phyloP scores from a whole-genome alignment of 2,329 filamentous ascomycete genomes.

The Scortechinia acanthostroma region DNA sequence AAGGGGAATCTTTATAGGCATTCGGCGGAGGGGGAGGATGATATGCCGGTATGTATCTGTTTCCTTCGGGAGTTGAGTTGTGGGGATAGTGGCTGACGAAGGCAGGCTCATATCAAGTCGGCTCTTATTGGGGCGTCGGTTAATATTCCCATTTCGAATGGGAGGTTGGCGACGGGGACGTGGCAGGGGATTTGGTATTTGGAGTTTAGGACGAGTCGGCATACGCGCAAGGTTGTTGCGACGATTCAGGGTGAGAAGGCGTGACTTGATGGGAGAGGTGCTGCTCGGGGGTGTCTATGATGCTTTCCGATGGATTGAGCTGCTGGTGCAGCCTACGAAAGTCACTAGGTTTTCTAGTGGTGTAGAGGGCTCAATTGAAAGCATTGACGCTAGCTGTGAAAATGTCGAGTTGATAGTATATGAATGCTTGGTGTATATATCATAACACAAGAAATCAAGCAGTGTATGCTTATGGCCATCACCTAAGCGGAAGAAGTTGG shows the following conservation, averaged over 20 bases:
- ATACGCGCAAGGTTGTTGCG: slow-evolving; percentile 76
- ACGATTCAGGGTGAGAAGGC: slow-evolving; percentile 85
- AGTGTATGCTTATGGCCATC: too few relatives aligned
- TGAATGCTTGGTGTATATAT: too few relatives aligned
- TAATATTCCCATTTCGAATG: slow-evolving; percentile 83
- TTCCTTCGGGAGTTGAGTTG: background rate
- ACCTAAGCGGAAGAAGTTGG: too few relatives aligned
- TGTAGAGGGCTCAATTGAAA: too few relatives aligned
- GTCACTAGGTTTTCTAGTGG: too few relatives aligned
- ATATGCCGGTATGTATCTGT: slow-evolving; percentile 76
- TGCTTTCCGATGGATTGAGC: too few relatives aligned
- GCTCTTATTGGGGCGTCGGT: slow-evolving; percentile 83
- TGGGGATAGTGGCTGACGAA: background rate
- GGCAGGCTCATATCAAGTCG: slow-evolving; percentile 88
- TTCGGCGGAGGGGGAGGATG: slow-evolving; percentile 78
- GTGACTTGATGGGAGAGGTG: background rate
- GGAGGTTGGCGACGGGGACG: slow-evolving; percentile 64
- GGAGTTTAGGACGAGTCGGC: slow-evolving; percentile 74
- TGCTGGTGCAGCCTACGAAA: too few relatives aligned
- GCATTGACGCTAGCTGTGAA: too few relatives aligned
- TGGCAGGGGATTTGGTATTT: slow-evolving; percentile 93
- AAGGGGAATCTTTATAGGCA: slow-evolving; percentile 78
- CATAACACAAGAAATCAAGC: too few relatives aligned
- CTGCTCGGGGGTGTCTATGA: too few relatives aligned
- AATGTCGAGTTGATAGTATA: too few relatives aligned